Evolutionary conservation across 768 basidiomycete species (phyloP), one percentile per base, ranked within the genome.

Genomic region (Phylloporus scabripes): DNA sequence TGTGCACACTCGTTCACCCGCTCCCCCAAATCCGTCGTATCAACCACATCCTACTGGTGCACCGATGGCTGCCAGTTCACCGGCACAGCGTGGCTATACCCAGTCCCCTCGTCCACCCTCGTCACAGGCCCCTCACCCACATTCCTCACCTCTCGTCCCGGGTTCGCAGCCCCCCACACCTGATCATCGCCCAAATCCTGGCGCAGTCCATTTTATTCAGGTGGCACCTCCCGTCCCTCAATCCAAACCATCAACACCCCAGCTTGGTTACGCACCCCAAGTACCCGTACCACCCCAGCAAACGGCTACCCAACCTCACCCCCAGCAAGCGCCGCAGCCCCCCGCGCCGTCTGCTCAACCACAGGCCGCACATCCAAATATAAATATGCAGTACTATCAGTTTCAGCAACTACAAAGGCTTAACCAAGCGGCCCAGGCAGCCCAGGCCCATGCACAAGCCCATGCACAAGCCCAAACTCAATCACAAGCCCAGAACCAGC

Each of bases 61-160:
- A 18, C 58, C 64, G 4, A 61, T 57, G n/a, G 26, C 61, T 34
- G 40, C 55, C 6, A 37, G 52, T 41, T 69, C 66, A 18, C 66
- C 66, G 39, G 65, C 65, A 24, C 66, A 61, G 37, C 63, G 67
- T 32, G 62, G 63, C 15, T 67, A 69, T 54, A 67, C 66, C 36
- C 66, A 67, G 42, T 69, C 66, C 21, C 66, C 66, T 32, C 67
- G 66, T 21, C 65, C 65, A 24, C 60, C 63, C 14, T 67, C 65
- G 33, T 66, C 66, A 6, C 65, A 67, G 53, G 42, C 65, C 14
- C 55, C 51, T 17, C 65, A 56, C 48, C 48, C 55, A 17, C 65
- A 58, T 36, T 69, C 65, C 23, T 67, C 66, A 12, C 66, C 66
- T 42, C 65, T 59, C 2, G 57, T 53, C 5, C 20, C 57, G 1